Conservation (phyloP, 495 filamentous ascomycete genomes). For the Apodospora peruviana region DNA sequence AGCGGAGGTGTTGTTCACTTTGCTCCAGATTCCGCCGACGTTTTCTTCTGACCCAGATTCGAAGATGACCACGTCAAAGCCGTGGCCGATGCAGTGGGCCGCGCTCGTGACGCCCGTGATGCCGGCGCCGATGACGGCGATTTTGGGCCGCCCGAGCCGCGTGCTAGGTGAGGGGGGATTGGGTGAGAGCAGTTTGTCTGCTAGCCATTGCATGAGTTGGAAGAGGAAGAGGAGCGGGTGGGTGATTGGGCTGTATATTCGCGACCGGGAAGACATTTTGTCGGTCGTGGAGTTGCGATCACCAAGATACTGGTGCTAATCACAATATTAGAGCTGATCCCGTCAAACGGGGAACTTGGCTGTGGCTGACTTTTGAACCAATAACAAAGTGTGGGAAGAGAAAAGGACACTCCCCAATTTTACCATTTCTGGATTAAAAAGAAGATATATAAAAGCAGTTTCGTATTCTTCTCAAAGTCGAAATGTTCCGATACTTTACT, state of each 20-base stretch:
- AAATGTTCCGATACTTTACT: no score
- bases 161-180: conserved; percentile 55
- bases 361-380: no score
- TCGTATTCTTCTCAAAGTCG: no score
- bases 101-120: conserved; percentile 78
- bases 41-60: conserved; percentile 58
- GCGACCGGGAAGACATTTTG: conserved; percentile 2
- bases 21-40: conserved; percentile 80
- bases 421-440: no score
- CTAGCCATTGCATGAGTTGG: conserved; percentile 59
- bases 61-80: conserved; percentile 76
- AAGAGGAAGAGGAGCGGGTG: conserved; percentile 57
- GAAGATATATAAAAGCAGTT: no score
- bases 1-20: conserved; percentile 76
- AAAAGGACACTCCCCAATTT: no score
- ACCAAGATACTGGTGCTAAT: no score
- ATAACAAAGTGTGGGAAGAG: no score
- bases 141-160: conserved; percentile 51
- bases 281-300: no score
- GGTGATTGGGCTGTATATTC: conserved; percentile 14
- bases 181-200: conserved; percentile 63
- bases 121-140: conserved; percentile 80
- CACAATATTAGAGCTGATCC: no score
- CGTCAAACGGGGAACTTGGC: no score
- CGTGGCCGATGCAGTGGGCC: conserved; percentile 81